Evolutionary conservation across 495 filamentous ascomycete species (phyloP).

Genomic region (Parmelia sp.): DNA sequence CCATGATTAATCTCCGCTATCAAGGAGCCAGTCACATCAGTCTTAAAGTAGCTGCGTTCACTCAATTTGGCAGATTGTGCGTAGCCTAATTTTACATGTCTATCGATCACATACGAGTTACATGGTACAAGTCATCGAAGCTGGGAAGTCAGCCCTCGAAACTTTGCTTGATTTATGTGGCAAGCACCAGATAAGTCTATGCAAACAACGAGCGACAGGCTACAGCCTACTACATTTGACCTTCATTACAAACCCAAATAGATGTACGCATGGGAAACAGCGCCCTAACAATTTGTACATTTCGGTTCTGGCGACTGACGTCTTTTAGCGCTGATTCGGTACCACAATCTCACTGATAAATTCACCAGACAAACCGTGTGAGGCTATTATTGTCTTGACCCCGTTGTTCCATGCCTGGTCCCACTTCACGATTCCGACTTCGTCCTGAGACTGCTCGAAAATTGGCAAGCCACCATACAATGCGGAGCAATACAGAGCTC

Average conservation of each 20-base stretch:
- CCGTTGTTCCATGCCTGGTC: neutral
- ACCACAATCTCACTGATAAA: neutral
- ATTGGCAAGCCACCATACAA: slow-evolving; percentile 2
- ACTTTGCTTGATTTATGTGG: neutral
- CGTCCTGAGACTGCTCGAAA: neutral
- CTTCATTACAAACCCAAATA: neutral
- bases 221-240: neutral
- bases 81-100: too few species aligned
- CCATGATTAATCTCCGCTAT: slow-evolving; percentile 17
- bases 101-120: too few species aligned
- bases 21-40: slow-evolving; percentile 12
- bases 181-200: neutral
- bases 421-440: neutral
- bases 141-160: neutral
- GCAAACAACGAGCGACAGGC: neutral
- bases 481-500: slow-evolving; percentile 7
- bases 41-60: neutral
- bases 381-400: neutral
- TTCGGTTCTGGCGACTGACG: neutral
- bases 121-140: too few species aligned
- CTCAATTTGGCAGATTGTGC: too few species aligned
- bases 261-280: neutral
- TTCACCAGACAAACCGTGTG: neutral
- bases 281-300: neutral
- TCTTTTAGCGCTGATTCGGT: neutral